Conservation (phyloP, 306 rosid genomes). For the Luffa acutangula region DNA sequence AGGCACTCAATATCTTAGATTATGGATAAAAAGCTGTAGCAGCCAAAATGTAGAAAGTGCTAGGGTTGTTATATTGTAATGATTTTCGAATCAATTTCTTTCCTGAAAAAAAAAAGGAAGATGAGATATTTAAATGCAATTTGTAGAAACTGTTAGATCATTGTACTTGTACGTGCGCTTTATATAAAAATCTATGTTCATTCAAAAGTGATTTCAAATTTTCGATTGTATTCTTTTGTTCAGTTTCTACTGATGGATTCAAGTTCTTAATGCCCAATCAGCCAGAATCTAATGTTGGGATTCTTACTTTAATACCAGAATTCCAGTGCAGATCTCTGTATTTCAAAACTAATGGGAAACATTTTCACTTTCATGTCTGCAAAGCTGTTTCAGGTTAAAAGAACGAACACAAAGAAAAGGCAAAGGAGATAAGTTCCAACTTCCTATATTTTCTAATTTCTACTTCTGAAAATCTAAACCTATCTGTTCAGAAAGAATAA, state of each 20-base stretch:
- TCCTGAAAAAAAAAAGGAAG: neutral
- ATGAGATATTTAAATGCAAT: neutral
- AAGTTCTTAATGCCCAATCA: neutral
- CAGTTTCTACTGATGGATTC: neutral
- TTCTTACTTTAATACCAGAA: neutral
- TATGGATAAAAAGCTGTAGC: slow-evolving; percentile 7
- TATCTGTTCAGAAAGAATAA: neutral
- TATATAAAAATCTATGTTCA: neutral
- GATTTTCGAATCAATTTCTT: neutral
- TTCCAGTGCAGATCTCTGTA: neutral
- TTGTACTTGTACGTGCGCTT: neutral
- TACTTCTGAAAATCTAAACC: neutral
- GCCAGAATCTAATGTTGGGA: neutral
- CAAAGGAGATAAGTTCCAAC: neutral
- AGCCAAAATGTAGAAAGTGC: slow-evolving; percentile 44
- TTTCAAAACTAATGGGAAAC: neutral
- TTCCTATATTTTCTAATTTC: neutral
- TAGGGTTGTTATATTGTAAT: slow-evolving; percentile 37
- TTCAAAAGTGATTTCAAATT: neutral
- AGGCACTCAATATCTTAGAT: slow-evolving; percentile 81
- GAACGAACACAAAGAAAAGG: neutral
- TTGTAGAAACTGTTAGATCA: neutral
- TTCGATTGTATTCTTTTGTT: neutral
- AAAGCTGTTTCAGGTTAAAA: neutral
- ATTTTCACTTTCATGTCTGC: neutral